Evolutionary conservation across 2,329 filamentous ascomycete genomes (phyloP), one percentile per base, ranked within the genome.

Genomic region (Tolypocladium guangdongense): DNA sequence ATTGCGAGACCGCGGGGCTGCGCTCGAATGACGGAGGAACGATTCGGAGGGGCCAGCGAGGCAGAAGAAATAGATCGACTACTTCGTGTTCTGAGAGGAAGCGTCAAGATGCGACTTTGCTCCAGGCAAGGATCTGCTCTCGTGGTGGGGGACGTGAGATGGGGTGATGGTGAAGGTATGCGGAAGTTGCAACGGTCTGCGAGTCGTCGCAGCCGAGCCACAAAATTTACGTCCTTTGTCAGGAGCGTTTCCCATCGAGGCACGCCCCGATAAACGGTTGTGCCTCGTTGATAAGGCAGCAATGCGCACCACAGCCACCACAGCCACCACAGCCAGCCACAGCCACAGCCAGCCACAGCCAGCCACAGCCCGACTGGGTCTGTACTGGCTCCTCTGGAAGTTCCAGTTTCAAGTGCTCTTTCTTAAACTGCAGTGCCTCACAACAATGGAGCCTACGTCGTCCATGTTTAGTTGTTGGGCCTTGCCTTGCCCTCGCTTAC

Each of bases 121-220:
- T 58, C 70, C 70, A 70, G 69, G 69, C 69, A 72, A 70, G 62
- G 62, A 52, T 60, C 50, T 54, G 55, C 54, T 58, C 18, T 54
- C 46, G 51, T 27, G 38, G 55, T 56, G 49, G 37, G 52, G 57
- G 55, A 47, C 56, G 58, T 52, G 52, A 55, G 55, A 54, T 54
- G 55, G 52, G 50, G 56, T 52, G 58, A 56, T 53, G 55, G 49
- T 53, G 37, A 36, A 49, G 60, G 43, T 46, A 20, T 32, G 8
- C 27, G 43, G 43, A 58, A 59, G 56, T 53, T 58, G 56, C 57
- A 59, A 60, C 16, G 39, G 41, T 51, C 54, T 20, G 10, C 43
- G 18, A 27, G n/a, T 41, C 49, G 36, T 12, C 12, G 16, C 18
- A 24, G 36, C 10, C 36, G 48, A 32, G 49, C 48, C 49, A 38